Base-by-base conservation (phyloP, 345 rosid species). In the Combretum micranthum region DNA sequence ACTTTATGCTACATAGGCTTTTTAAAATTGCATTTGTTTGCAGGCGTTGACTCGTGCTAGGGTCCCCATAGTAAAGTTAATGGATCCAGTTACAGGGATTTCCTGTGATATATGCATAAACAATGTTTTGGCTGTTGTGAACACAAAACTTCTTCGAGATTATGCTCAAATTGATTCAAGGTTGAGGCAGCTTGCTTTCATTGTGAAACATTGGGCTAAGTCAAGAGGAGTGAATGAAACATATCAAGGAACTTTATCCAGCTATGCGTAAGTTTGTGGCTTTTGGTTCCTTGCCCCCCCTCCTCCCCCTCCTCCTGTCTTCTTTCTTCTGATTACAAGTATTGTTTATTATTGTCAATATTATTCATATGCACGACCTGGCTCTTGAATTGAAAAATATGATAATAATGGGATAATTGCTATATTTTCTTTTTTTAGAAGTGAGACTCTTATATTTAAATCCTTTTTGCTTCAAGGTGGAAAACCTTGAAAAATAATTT, bases 161-260 rank as follows among this genome's bases (percentile, higher is more conserved):
- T 93, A 93, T 71, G 80, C 96, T 0, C 75, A 56, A 50, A 82
- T 93, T 55, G 99, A 93, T 87, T 83, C 37, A 50, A 84, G 97
- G 57, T 67, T 89, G 65, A 73, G 77, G 66, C 99, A 93, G 72
- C 65, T 93, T 69, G 95, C 89, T 64, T 89, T 78, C 69, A 80
- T 89, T 64, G 90, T 93, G 55, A 93, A 93, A 71, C 97, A 93
- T 56, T 93, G 99, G 99, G 99, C 97, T 50, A 93, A 89, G 67
- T 85, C 96, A 4, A 85, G 99, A 77, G 87, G 77, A 53, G 99
- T 93, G 16, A 93, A 89, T 71, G 90, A 78, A 78, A 89, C 97
- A 64, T 89, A 93, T 69, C 96, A 83, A 53, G 99, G 99, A 80
- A 93, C 99, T 37, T 75, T 93, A 21, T 93, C 99, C 57, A 93